Evolutionary conservation across 768 basidiomycete genomes (phyloP), one percentile per base, ranked within the genome.

Genomic region (Rickenella mellea): DNA sequence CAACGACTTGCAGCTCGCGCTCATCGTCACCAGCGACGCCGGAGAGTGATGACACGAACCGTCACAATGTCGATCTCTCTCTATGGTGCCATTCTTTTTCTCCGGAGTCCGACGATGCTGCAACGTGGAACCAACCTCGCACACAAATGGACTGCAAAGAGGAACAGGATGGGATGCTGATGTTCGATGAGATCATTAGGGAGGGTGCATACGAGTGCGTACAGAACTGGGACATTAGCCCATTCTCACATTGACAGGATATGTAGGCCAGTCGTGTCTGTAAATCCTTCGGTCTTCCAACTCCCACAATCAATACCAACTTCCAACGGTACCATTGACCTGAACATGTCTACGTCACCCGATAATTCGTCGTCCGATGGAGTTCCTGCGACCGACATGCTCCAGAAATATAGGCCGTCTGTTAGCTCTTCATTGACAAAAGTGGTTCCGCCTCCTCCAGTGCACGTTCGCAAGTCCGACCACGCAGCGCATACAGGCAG

Each of bases 201-300:
- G 75, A 78, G 47, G 73, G 80, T 51, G 80, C 76, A 25, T 87
- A 83, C 48, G 82, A 85, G 83, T 87, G 56, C 48, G 80, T 63
- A 39, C 31, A 20, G 28, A 42, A 27, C 47, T 22, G 42, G 49
- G 41, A 44, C 50, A 17, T 46, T 36, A 17, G 38, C 22, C 48
- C 43, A 17, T 33, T 43, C 36, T 44, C 28, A 30, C 44, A 46
- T 47, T 40, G 41, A 43, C 22, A 49, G 37, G 28, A 14, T 36
- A 42, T 43, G 39, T 27, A 58, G 64, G 68, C 52, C 61, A 66
- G 44, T 57, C 67, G 44, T 50, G 42, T 53, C 65, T 40, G 51
- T 49, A 45, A 56, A 59, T 47, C 51, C 52, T 47, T 43, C 24
- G 62, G 25, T 53, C 57, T 29, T 55, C 62, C 30, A 51, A 51